Conservation (phyloP, 2,329 filamentous ascomycete genomes). For the Colletotrichum melonis region DNA sequence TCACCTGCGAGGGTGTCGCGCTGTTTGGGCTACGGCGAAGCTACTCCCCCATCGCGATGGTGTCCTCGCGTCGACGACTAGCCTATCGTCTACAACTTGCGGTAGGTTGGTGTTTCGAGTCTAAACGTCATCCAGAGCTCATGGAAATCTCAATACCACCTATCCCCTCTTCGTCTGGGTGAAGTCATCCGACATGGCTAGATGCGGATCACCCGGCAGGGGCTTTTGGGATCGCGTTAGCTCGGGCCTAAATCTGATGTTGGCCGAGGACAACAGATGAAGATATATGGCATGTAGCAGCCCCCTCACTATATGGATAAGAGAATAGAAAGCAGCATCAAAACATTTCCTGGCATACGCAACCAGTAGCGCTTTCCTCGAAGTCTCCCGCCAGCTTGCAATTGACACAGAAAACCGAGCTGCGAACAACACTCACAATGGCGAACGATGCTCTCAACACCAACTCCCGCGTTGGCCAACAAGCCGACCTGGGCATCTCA, state of each 20-base stretch:
- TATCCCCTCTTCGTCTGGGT: neutral
- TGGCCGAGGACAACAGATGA: constrained; percentile 5
- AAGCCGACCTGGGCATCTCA: constrained; percentile 69
- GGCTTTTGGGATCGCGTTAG: constrained; percentile 7
- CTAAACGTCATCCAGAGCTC: constrained; percentile 31
- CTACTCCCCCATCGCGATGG: constrained; percentile 8
- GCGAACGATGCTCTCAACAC: constrained; percentile 57
- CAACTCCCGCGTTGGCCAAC: constrained; percentile 59
- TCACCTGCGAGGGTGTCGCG: constrained; percentile 6
- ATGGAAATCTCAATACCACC: neutral
- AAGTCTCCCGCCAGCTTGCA: neutral
- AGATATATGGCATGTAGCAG: constrained; percentile 19
- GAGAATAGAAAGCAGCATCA: neutral
- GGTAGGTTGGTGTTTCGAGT: constrained; percentile 5
- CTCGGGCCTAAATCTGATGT: neutral
- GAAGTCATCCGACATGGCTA: constrained; percentile 13
- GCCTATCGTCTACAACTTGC: neutral
- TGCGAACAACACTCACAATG: constrained; percentile 37
- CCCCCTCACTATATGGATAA: neutral
- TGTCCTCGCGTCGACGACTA: neutral
- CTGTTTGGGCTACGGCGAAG: neutral
- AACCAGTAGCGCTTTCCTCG: neutral
- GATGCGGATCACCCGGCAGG: constrained; percentile 25
- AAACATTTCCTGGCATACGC: neutral
- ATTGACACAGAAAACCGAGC: neutral